These are phyloP conservation scores for Phycomyces blakesleeanus DNA, from an alignment of 192 early-diverging fungal species.

Conservation along the genomic window DNA sequence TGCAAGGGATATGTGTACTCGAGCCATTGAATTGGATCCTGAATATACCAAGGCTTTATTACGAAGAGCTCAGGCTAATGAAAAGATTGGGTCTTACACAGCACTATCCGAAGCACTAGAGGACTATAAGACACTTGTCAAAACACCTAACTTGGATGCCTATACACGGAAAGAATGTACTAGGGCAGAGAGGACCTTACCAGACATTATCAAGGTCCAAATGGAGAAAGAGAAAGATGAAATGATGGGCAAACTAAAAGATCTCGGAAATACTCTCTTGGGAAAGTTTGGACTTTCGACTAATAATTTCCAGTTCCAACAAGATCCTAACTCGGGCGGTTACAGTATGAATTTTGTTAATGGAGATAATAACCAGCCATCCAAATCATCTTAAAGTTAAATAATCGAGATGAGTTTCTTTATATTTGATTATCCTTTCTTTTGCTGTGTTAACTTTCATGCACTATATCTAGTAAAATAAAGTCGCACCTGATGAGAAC, in stretches of 20 bases:
- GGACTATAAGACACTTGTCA: slow-evolving; percentile 22
- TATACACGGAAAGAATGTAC: slow-evolving; percentile 20
- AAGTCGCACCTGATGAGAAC: too few relatives aligned
- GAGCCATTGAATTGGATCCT: slow-evolving; percentile 52
- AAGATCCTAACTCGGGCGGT: slow-evolving; percentile 49
- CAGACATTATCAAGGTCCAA: slow-evolving; percentile 40
- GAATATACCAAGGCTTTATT: slow-evolving; percentile 55
- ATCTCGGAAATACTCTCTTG: slow-evolving; percentile 65
- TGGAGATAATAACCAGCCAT: slow-evolving; percentile 1
- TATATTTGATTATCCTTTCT: neutral
- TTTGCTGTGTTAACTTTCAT: neutral
- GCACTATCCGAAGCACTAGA: slow-evolving; percentile 46
- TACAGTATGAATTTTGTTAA: slow-evolving; percentile 67
- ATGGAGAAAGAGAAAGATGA: slow-evolving; percentile 65
- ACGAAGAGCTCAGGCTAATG: slow-evolving; percentile 60
- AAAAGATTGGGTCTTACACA: slow-evolving; percentile 43
- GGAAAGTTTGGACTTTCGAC: slow-evolving; percentile 74
- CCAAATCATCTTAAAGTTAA: neutral
- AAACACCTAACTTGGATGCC: slow-evolving; percentile 9
- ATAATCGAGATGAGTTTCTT: neutral
- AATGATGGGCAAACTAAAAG: slow-evolving; percentile 71
- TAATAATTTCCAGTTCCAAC: slow-evolving; percentile 66
- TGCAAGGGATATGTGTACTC: slow-evolving; percentile 36
- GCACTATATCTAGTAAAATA: neutral
- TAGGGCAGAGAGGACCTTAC: slow-evolving; percentile 35